phyloP scores from a whole-genome alignment of 441 rosid genomes.

The Flueggea neowawraea region DNA sequence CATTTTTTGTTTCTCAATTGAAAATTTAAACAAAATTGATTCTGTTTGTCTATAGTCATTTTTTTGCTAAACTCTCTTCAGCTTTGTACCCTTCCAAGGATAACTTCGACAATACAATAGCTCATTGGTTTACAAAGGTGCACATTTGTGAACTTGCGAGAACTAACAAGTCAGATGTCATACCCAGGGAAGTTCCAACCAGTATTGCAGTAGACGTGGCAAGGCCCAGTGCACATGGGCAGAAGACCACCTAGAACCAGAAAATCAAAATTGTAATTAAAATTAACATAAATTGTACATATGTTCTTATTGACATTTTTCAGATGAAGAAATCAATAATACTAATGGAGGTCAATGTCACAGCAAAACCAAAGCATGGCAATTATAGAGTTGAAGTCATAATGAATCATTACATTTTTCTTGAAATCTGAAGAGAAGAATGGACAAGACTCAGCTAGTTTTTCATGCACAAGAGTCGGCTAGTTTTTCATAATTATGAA shows the following conservation, averaged over 20 bases:
- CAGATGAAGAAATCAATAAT: too few species aligned
- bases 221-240: constrained; percentile 96
- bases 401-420: background rate
- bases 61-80: too few species aligned
- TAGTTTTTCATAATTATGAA: constrained; percentile 4
- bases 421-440: background rate
- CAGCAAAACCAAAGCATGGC: too few species aligned
- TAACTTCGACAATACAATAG: too few species aligned
- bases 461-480: background rate
- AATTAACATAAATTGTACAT: background rate
- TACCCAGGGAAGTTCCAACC: constrained; percentile 98
- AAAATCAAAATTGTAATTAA: constrained; percentile 11
- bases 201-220: constrained; percentile 98
- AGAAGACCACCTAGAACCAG: constrained; percentile 78
- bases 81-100: background rate
- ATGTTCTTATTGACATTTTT: background rate
- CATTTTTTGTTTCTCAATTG: too few species aligned
- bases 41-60: too few species aligned
- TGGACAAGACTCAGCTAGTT: too few species aligned
- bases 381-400: background rate
- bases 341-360: too few species aligned
- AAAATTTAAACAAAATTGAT: too few species aligned
- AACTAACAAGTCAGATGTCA: constrained; percentile 18
- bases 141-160: constrained; percentile 6
- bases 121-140: background rate